phyloP scores from a whole-genome alignment of 2,329 filamentous ascomycete genomes.

The Proliferodiscus dingleyae region DNA sequence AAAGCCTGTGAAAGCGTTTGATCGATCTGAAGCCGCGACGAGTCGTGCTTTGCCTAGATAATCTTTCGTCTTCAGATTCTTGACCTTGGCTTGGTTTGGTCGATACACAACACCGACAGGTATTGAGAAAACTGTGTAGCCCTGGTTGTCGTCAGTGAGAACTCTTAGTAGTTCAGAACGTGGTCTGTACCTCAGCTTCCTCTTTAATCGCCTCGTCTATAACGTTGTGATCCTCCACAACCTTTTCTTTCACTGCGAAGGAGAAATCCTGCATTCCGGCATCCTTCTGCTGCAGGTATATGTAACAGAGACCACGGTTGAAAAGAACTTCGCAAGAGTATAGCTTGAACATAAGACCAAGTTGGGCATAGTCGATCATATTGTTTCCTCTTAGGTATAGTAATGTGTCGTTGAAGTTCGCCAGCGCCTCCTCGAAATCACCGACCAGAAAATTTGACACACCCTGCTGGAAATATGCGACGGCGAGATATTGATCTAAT shows the following conservation, averaged over 20 bases:
- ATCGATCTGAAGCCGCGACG: constrained; percentile 78
- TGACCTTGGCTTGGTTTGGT: constrained; percentile 95
- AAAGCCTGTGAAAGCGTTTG: constrained; percentile 79
- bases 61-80: constrained; percentile 95
- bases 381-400: constrained; percentile 93
- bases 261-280: constrained; percentile 85
- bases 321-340: constrained; percentile 98
- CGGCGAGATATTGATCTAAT: constrained; percentile 90
- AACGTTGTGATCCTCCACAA: constrained; percentile 92
- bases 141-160: constrained; percentile 46
- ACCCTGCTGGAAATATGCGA: constrained; percentile 97
- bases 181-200: constrained; percentile 70
- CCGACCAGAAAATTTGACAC: constrained; percentile 97
- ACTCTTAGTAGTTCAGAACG: not conserved
- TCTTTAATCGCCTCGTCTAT: constrained; percentile 96
- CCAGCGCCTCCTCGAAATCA: constrained; percentile 93
- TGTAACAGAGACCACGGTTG: constrained; percentile 95
- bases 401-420: constrained; percentile 97
- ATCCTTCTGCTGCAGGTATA: constrained; percentile 89
- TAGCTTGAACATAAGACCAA: constrained; percentile 91
- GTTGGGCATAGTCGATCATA: constrained; percentile 95
- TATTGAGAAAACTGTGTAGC: constrained; percentile 97
- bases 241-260: constrained; percentile 92
- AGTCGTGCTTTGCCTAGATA: constrained; percentile 95
- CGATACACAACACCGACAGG: constrained; percentile 93